These are phyloP conservation scores for Vaccinium vitisidaea DNA, from an alignment of 148 eudicot species.

Conservation along the genomic window DNA sequence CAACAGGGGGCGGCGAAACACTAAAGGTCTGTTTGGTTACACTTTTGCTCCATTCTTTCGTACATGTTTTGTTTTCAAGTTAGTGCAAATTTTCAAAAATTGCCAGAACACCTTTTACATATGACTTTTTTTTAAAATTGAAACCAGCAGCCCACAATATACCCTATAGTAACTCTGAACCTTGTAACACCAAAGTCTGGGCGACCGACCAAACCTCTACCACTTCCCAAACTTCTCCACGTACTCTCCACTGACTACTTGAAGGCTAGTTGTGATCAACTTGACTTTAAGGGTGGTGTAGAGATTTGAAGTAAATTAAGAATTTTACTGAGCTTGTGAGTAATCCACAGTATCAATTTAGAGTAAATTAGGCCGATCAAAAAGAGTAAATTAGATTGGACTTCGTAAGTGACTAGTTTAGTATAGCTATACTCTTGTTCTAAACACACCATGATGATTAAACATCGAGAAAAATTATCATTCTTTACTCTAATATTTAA, in stretches of 20 bases:
- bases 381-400: not conserved
- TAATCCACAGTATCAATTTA: not conserved
- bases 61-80: no score
- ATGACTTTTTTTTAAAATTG: no score
- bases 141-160: no score
- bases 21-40: no score
- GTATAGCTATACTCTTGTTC: not conserved
- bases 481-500: not conserved
- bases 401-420: not conserved
- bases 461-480: not conserved
- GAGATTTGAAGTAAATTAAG: not conserved
- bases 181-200: no score
- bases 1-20: no score
- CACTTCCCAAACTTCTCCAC: no score
- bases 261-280: constrained; percentile 1
- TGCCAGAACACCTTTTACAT: no score
- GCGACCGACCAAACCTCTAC: no score
- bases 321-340: not conserved
- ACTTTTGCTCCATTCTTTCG: no score
- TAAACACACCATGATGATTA: not conserved
- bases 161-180: no score
- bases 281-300: not conserved
- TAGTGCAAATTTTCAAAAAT: no score
- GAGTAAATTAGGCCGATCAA: not conserved
- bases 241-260: not conserved